phyloP scores from a whole-genome alignment of 192 early-diverging fungal species.

The Rhizophagus prolifer region DNA sequence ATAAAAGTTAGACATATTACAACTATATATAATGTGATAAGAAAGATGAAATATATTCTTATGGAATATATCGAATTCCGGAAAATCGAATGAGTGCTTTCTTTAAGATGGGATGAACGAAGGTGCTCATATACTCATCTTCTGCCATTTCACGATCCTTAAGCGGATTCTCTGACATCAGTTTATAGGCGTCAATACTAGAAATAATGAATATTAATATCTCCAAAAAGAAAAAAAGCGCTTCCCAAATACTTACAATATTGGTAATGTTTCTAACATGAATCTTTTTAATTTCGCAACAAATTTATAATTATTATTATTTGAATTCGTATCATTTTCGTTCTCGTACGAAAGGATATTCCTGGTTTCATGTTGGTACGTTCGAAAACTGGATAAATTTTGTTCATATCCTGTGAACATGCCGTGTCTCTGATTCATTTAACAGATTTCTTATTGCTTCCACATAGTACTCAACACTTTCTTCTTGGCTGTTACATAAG shows the following conservation, averaged over 20 bases:
- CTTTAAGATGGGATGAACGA: constrained; percentile 25
- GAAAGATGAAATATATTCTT: constrained; percentile 15
- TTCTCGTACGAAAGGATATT: constrained; percentile 6
- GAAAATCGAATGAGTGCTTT: constrained; percentile 21
- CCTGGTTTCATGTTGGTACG: not conserved
- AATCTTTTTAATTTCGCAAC: constrained; percentile 13
- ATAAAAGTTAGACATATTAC: not conserved
- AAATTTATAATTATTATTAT: no score
- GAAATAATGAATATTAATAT: constrained; percentile 10
- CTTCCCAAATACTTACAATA: constrained; percentile 20
- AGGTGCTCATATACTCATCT: constrained; percentile 27
- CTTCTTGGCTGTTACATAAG: not conserved
- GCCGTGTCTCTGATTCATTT: constrained; percentile 4
- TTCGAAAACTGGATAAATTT: constrained; percentile 3
- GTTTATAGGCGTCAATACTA: constrained; percentile 23
- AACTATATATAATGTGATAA: not conserved
- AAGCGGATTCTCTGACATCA: constrained; percentile 13
- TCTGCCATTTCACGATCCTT: constrained; percentile 17
- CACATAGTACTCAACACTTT: not conserved
- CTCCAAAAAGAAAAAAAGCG: not conserved
- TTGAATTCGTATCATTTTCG: no score
- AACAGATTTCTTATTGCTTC: constrained; percentile 1
- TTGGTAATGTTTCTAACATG: constrained; percentile 24
- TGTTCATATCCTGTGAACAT: not conserved
- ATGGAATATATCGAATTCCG: constrained; percentile 7